Conservation (phyloP, 106 monocot species). For the Apostasia shenzhenica region DNA sequence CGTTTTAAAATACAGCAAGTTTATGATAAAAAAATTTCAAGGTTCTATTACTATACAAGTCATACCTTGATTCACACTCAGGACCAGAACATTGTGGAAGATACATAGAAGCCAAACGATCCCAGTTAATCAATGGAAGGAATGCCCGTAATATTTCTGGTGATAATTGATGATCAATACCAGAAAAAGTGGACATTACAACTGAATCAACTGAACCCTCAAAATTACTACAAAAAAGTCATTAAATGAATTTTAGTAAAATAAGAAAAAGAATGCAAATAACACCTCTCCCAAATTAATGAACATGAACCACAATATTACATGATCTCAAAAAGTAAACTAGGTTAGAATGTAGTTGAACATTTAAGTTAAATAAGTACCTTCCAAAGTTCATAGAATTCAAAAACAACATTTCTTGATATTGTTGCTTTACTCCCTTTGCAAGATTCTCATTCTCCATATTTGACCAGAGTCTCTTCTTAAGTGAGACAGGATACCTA, state of each 20-base stretch:
- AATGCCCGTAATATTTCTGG: conserved; percentile 70
- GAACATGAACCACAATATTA: background rate
- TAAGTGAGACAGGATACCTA: conserved; percentile 45
- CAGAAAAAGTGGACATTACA: conserved; percentile 22
- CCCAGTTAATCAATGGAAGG: conserved; percentile 77
- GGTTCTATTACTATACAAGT: background rate
- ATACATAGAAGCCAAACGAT: conserved; percentile 83
- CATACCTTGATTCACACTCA: conserved; percentile 91
- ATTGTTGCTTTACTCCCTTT: conserved; percentile 88
- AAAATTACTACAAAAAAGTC: conserved; percentile 39
- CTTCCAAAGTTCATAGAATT: conserved; percentile 48
- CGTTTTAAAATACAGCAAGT: background rate
- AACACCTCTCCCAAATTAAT: background rate
- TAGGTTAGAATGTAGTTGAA: background rate
- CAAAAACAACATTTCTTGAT: conserved; percentile 63
- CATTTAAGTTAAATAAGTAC: conserved; percentile 17
- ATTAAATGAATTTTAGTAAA: conserved; percentile 4
- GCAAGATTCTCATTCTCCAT: conserved; percentile 61
- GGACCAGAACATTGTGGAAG: conserved; percentile 63
- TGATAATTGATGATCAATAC: conserved; percentile 47
- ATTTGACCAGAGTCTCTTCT: conserved; percentile 46
- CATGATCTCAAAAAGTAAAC: background rate
- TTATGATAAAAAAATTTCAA: background rate
- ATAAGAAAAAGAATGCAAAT: background rate
- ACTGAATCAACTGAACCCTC: conserved; percentile 32